Evolutionary conservation across 805 yeast genomes (phyloP).

Genomic region (Kodamaea kakaduensis): DNA sequence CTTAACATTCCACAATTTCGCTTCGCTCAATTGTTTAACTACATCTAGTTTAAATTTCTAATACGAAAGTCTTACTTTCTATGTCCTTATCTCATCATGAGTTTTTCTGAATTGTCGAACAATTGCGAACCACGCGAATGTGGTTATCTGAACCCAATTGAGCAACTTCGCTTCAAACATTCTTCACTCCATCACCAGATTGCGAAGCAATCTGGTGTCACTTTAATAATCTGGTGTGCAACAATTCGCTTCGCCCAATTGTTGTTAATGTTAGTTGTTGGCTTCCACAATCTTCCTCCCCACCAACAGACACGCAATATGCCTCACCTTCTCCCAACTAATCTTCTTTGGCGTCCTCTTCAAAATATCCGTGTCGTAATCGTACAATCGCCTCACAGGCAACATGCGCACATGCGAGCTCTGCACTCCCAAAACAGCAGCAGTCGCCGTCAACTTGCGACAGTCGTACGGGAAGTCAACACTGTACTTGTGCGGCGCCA

Average conservation of each 20-base stretch:
- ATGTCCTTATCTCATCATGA: too few species aligned
- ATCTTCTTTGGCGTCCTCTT: constrained; percentile 85
- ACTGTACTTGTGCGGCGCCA: constrained; percentile 21
- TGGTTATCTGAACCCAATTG: background rate
- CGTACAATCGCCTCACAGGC: constrained; percentile 72
- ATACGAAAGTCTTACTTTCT: too few species aligned
- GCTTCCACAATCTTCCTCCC: constrained; percentile 47
- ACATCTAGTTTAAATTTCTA: too few species aligned
- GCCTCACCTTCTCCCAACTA: constrained; percentile 76
- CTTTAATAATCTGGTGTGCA: background rate
- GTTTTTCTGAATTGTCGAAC: too few species aligned
- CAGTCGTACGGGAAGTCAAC: constrained; percentile 33
- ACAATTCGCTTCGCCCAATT: too few species aligned
- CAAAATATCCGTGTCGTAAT: constrained; percentile 76
- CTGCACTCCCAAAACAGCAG: constrained; percentile 49
- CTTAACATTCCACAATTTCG: too few species aligned
- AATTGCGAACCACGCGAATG: too few species aligned
- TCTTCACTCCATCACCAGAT: too few species aligned
- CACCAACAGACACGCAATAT: constrained; percentile 78
- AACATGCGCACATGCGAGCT: constrained; percentile 73
- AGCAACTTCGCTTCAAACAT: too few species aligned
- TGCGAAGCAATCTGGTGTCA: too few species aligned
- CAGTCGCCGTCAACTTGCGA: constrained; percentile 30
- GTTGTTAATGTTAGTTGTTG: too few species aligned
- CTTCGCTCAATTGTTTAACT: too few species aligned